Conservation (phyloP, 371 early-diverging fungal species). For the Nosema muscidifuracis region DNA sequence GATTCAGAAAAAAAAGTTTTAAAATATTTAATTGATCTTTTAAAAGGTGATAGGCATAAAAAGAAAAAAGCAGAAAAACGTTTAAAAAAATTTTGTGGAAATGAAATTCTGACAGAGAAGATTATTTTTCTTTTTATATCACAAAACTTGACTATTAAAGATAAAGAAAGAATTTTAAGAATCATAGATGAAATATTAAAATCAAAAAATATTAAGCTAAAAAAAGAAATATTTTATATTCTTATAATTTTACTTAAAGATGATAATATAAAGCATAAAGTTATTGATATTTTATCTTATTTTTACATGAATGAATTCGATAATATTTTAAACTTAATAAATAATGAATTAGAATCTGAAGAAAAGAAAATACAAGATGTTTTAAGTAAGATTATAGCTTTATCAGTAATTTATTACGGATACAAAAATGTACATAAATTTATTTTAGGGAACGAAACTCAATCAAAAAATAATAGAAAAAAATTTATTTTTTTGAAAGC, state of each 20-base stretch:
- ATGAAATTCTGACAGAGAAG: neutral
- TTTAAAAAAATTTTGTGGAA: neutral
- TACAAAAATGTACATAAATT: neutral
- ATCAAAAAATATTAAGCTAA: neutral
- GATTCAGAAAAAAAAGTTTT: neutral
- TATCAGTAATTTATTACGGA: neutral
- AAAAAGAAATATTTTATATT: neutral
- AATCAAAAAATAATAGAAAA: neutral
- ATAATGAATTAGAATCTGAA: neutral
- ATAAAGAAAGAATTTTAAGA: neutral
- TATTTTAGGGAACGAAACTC: neutral
- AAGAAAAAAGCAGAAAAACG: neutral
- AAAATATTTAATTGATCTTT: neutral
- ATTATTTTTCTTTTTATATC: slow-evolving; percentile 1
- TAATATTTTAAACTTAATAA: neutral
- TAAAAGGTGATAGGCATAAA: neutral
- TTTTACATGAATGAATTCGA: neutral
- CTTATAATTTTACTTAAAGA: neutral
- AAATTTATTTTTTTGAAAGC: neutral
- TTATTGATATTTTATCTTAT: neutral
- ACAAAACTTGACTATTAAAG: neutral
- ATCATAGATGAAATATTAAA: neutral
- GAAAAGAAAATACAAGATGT: neutral
- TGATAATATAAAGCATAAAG: neutral
- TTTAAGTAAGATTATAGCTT: neutral